Evolutionary conservation across 169 alveolate species (phyloP), one percentile per base, ranked within the genome.

Genomic region (Miamiensis avidus): DNA sequence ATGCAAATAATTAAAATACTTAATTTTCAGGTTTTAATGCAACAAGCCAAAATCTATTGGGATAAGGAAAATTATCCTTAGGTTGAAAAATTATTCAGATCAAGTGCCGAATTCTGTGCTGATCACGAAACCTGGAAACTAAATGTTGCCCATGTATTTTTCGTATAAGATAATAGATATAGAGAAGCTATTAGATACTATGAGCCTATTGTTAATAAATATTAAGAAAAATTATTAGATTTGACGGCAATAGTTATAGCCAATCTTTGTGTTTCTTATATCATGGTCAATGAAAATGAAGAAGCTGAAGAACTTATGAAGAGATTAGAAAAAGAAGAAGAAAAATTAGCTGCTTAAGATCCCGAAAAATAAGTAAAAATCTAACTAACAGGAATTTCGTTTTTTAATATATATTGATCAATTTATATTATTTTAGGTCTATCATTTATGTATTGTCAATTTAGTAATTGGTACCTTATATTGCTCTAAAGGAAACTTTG

Each of bases 71-170:
- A 95, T 83, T 97, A 97, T 87, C 73, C 93, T 32, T 88, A 87
- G 92, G 99, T 97, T 33, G 98, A 97, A 85, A 95, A 95, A 90
- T 88, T 96, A 79, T 95, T 97, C 92, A 91, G 97, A 88, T 94
- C 95, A 87, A 85, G 94, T 34, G 98, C 98, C 29, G 99, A 97
- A 86, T 96, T 94, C 89, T 96, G 98, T 91, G 93, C 97, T 30
- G 99, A 97, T 65, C 97, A 96, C 74, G 98, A 96, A 86, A 92
- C 97, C 25, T 97, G 99, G 99, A 96, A 97, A 91, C 94, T 97
- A 32, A 94, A 94, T 84, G 96, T 96, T 11, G 99, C 98, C 33
- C 98, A 97, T 88, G 98, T 95, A 31, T 97, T 96, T 90, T 97
- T 96, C 91, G 94, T 97, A 93, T 95, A 97, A 88, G 99, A 97